Conservation (phyloP, 306 rosid species). For the Lagenaria siceraria region DNA sequence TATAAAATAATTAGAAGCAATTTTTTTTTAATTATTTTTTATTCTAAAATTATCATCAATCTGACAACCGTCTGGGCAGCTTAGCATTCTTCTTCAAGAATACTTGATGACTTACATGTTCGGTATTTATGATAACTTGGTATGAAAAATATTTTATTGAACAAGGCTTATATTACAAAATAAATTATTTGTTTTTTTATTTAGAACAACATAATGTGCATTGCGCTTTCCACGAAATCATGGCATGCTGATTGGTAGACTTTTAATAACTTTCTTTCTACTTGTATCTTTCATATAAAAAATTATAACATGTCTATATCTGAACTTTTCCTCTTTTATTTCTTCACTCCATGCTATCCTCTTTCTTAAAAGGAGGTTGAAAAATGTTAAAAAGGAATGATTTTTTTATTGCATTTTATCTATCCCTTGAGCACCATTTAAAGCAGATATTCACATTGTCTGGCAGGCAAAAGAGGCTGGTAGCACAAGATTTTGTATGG, state of each 20-base stretch:
- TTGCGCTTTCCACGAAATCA: neutral
- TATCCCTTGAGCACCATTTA: neutral
- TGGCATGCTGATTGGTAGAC: neutral
- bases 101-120: neutral
- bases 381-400: neutral
- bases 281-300: neutral
- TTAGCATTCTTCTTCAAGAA: neutral
- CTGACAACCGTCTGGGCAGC: neutral
- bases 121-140: neutral
- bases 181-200: neutral
- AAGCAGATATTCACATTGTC: constrained; percentile 11
- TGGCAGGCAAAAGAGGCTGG: constrained; percentile 94
- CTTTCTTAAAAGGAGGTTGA: neutral
- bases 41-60: neutral
- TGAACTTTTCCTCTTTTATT: neutral
- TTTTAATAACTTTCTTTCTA: neutral
- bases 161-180: neutral
- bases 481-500: constrained; percentile 98
- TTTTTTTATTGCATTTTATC: neutral
- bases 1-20: neutral
- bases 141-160: neutral
- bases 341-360: neutral
- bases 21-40: neutral
- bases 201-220: neutral
- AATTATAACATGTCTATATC: neutral